phyloP scores from a whole-genome alignment of 2,329 filamentous ascomycete species.

The Colletotrichum lupini region DNA sequence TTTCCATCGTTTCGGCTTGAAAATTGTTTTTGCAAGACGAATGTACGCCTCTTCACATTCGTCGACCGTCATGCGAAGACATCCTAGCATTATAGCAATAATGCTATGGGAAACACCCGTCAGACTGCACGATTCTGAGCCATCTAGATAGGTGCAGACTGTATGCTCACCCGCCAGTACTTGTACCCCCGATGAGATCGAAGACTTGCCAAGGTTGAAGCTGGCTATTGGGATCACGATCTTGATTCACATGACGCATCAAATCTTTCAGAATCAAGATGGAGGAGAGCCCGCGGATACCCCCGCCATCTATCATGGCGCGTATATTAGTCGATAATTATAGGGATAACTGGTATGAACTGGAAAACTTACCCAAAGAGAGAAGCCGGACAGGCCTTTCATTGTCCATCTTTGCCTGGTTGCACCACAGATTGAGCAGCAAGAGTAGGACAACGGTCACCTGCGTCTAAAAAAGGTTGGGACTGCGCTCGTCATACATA shows the following conservation, averaged over 20 bases:
- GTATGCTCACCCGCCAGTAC: constrained; percentile 24
- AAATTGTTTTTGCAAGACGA: constrained; percentile 37
- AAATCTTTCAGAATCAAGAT: constrained; percentile 31
- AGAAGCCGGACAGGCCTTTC: constrained; percentile 20
- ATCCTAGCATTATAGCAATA: constrained; percentile 40
- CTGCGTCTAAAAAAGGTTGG: background rate
- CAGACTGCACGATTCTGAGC: background rate
- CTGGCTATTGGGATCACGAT: constrained; percentile 7
- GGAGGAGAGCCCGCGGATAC: constrained; percentile 32
- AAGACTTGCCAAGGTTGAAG: constrained; percentile 36
- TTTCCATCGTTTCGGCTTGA: constrained; percentile 37
- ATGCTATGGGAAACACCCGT: constrained; percentile 24
- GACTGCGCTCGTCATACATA: background rate
- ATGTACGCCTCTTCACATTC: constrained; percentile 38
- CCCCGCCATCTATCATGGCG: constrained; percentile 21
- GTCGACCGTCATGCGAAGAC: constrained; percentile 38
- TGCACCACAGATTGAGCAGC: background rate
- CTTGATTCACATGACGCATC: constrained; percentile 31
- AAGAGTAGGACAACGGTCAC: background rate
- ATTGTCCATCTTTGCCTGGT: background rate
- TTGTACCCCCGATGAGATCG: constrained; percentile 37
- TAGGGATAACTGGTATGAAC: background rate
- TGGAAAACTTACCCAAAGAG: constrained; percentile 6
- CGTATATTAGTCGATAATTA: background rate
- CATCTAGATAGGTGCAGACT: background rate